A percentile compares a stretch with the other conserved stretches of the same genome.
Conservation (phyloP, 1,139 yeast genomes). For the Magnusiomyces paraingens region DNA sequence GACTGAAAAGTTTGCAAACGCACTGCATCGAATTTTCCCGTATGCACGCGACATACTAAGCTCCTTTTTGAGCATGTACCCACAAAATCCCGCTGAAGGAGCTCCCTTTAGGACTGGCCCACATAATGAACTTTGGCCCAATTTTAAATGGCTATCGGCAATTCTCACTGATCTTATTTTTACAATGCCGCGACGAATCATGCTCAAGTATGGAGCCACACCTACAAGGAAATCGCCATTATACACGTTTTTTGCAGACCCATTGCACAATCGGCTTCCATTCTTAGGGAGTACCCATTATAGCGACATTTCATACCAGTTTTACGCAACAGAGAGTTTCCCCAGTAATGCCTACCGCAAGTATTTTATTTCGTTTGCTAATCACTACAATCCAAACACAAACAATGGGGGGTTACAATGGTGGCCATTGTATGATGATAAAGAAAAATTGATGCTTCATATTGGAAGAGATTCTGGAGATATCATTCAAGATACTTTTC, state of each 20-base stretch:
- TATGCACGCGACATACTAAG: constrained; percentile 6
- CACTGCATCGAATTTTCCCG: not conserved
- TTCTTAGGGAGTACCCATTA: constrained; percentile 19
- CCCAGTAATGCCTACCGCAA: constrained; percentile 17
- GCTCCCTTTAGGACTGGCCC: constrained; percentile 21
- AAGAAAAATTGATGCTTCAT: not conserved
- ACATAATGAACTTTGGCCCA: constrained; percentile 10
- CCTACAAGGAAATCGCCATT: not conserved
- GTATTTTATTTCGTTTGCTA: constrained; percentile 20
- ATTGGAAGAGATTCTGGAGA: not conserved
- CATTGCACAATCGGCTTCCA: constrained; percentile 15
- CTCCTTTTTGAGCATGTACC: constrained; percentile 15
- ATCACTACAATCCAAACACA: constrained; percentile 17
- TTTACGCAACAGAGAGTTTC: not conserved
- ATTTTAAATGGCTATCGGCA: constrained; percentile 20
- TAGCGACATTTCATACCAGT: constrained; percentile 3
- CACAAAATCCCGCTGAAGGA: constrained; percentile 18
- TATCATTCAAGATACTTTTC: not conserved
- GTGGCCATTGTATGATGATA: constrained; percentile 27
- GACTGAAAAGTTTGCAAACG: not conserved
- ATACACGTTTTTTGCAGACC: constrained; percentile 11
- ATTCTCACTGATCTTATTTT: constrained; percentile 20
- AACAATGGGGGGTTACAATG: constrained; percentile 2
- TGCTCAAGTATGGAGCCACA: constrained; percentile 9
- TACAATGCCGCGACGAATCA: constrained; percentile 19